Evolutionary conservation across 495 filamentous ascomycete species (phyloP).

Genomic region (Daldinia vernicosa): DNA sequence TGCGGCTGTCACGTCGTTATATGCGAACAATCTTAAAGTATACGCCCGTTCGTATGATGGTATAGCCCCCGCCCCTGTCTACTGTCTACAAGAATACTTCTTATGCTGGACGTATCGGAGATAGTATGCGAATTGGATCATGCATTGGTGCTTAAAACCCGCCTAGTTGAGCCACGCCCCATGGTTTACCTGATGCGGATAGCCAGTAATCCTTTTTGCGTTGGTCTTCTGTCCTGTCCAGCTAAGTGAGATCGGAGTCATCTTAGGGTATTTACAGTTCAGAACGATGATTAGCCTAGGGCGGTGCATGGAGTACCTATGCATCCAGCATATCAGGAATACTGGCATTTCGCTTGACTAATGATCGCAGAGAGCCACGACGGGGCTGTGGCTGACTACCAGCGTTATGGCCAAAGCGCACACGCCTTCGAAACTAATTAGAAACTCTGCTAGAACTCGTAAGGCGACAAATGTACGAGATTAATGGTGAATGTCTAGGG

Average conservation of each 20-base stretch:
- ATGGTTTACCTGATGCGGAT: background rate
- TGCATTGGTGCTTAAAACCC: background rate
- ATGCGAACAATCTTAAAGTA: background rate
- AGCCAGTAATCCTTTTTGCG: background rate
- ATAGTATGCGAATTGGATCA: background rate
- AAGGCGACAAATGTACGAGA: slow-evolving; percentile 17
- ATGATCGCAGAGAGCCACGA: background rate
- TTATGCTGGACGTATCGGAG: background rate
- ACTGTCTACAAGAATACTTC: background rate
- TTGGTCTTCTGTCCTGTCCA: background rate
- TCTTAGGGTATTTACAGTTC: background rate
- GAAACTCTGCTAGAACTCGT: background rate
- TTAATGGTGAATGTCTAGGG: slow-evolving; percentile 22
- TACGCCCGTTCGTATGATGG: background rate
- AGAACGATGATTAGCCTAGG: background rate
- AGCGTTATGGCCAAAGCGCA: background rate
- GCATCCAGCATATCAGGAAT: background rate
- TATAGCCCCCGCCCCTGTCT: background rate
- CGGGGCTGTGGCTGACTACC: background rate
- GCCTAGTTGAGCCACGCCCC: background rate
- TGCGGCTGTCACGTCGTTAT: background rate
- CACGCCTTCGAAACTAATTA: background rate
- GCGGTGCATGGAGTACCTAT: background rate
- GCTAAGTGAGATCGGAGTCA: background rate
- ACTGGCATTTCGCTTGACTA: background rate